Evolutionary conservation across 2,329 filamentous ascomycete genomes (phyloP), one percentile per base, ranked within the genome.

Genomic region (Phialemonium atrogriseum): DNA sequence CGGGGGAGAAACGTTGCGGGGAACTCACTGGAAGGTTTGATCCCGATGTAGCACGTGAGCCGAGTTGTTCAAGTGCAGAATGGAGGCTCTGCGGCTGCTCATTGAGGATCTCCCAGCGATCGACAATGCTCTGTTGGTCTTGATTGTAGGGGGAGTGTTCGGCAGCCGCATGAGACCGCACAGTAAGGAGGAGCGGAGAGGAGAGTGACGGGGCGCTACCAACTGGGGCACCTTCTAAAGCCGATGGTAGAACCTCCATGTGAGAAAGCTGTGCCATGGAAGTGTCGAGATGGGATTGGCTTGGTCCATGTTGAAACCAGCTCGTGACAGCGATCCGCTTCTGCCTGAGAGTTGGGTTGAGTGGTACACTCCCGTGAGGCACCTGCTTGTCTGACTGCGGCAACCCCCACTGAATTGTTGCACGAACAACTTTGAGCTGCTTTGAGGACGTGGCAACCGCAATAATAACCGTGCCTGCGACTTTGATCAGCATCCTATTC

Each of bases 31-130:
- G 35, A 20, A 30, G 56, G 36, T 27, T 66, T 73, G 47, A 73
- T 76, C 47, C 75, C 12, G 40, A 27, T 76, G 44, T 80, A 74
- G 25, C 54, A 54, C 39, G 48, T 8, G 70, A 67, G 7, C 77
- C 74, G 16, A 91, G 66, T 44, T 88, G 80, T 42, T 86, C 81
- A 51, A 94, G 89, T 10, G 80, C 81, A 2, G 79, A 60, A 49
- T 91, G 83, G 7, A 93, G 60, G 8, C 61, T 66, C 40, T 80
- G 75, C n/a, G 70, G 59, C 28, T 74, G 68, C 19, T 83, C 76
- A 19, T 71, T 67, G 8, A 89, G 53, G 10, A 94, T 61, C 44
- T 91, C 80, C 89, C 89, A 96, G 39, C 82, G 73, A 40, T 86
- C 79, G 39, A 96, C 67, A 24, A 88, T 72, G 43, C 80, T 94